A percentile compares a stretch with the other conserved stretches of the same genome.
Evolutionary conservation across 208 protist species (phyloP).

Genomic region (Novymonas esmeraldas): DNA sequence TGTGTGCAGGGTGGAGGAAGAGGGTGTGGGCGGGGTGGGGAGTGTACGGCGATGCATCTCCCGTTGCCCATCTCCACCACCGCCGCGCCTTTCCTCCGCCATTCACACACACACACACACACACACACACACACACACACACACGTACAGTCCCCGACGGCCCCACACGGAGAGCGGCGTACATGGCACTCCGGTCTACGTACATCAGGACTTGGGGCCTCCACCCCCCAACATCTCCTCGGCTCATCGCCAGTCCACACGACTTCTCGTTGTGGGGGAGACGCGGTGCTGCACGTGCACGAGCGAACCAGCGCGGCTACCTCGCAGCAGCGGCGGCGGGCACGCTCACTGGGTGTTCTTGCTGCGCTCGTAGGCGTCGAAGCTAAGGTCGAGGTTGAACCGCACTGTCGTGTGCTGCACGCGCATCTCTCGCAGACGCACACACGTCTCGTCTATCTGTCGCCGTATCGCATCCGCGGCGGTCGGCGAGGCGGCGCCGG

Average conservation of each 20-base stretch:
- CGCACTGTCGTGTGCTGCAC: conserved; percentile 39
- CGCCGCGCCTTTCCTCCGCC: too few relatives aligned
- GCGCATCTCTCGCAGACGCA: conserved; percentile 41
- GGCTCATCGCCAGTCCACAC: too few relatives aligned
- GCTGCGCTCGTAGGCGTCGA: conserved; percentile 58
- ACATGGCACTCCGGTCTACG: too few relatives aligned
- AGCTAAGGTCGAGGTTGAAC: conserved; percentile 69
- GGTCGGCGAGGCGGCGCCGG: too few relatives aligned
- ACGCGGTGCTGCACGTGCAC: not conserved
- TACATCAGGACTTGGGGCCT: too few relatives aligned
- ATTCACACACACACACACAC: not conserved
- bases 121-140: not conserved
- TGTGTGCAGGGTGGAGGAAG: too few relatives aligned
- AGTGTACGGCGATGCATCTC: too few relatives aligned
- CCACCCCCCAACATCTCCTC: too few relatives aligned
- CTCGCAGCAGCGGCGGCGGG: not conserved
- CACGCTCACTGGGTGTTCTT: conserved; percentile 19
- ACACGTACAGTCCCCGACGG: not conserved
- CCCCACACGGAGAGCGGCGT: too few relatives aligned
- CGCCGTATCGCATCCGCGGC: conserved; percentile 36
- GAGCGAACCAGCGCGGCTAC: not conserved
- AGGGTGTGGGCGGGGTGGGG: too few relatives aligned
- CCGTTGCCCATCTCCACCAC: too few relatives aligned
- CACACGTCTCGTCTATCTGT: conserved; percentile 42
- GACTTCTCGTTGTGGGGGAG: too few relatives aligned